Base-by-base conservation (phyloP, 768 basidiomycete genomes). In the Suillus alpinus region DNA sequence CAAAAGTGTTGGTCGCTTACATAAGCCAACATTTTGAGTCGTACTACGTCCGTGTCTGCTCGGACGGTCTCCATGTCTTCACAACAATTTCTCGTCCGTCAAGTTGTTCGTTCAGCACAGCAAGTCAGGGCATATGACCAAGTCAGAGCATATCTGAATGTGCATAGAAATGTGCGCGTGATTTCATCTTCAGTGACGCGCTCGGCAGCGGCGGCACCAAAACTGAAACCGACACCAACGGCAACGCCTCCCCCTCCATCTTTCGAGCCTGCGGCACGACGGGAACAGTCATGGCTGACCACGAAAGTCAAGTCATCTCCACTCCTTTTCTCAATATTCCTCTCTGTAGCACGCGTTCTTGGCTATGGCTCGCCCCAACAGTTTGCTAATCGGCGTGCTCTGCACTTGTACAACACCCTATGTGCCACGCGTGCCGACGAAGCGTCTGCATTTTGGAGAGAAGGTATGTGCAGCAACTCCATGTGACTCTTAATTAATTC, bases 311-410 rank as follows among this genome's bases (percentile, higher is more conserved):
- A 81, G 65, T 66, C 76, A 20, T 86, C 83, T 14, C 84, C 86
- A 0, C 61, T 69, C 20, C 75, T 83, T 1, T 77, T 75, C 65
- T 72, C 72, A 32, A 60, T 79, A 23, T 85, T 89, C 66, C 61
- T 84, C 13, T 70, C 69, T 0, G n/a, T 86, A 50, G 81, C 83
- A 12, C 77, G 75, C 47, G 58, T 78, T 7, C 73, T 89, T 10
- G 88, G 88, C 4, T 90, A 89, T 62, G 80, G 81, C 6, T 85
- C 80, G 62, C 75, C 83, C 0, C 85, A 81, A 63, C 87, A 91
- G 63, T 64, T 85, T 3, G 86, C 87, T 0, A 88, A 82, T 23
- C 68, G 83, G 55, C 76, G 86, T n/a, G 78, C 86, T 3, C 80
- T 86, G 43, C 73, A 74, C 18, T 66, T 90, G 53, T 91, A 91